Conservation (phyloP, 441 rosid species). For the Hura crepitans region DNA sequence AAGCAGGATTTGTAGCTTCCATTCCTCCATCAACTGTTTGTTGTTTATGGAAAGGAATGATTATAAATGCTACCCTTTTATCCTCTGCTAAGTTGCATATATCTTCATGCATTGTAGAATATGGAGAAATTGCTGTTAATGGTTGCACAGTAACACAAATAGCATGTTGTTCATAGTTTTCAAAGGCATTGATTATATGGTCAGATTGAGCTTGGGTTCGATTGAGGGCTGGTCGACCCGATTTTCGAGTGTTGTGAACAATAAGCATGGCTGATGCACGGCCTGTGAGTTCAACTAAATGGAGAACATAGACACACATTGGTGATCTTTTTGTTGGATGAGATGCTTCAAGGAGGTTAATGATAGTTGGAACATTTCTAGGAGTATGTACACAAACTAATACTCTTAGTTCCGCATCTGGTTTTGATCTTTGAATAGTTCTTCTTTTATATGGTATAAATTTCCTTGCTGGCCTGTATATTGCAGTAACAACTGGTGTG, state of each 20-base stretch:
- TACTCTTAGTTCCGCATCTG: slow-evolving; percentile 64
- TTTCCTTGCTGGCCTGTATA: slow-evolving; percentile 63
- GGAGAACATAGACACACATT: slow-evolving; percentile 64
- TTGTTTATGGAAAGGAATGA: slow-evolving; percentile 93
- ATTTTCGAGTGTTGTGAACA: slow-evolving; percentile 71
- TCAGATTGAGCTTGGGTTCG: slow-evolving; percentile 95
- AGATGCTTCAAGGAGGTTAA: slow-evolving; percentile 79
- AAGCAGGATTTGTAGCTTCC: slow-evolving; percentile 90
- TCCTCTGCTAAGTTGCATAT: slow-evolving; percentile 85
- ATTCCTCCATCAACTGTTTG: slow-evolving; percentile 94
- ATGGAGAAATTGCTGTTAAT: slow-evolving; percentile 88
- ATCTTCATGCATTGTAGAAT: slow-evolving; percentile 94
- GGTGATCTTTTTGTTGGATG: slow-evolving; percentile 79
- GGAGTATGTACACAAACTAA: slow-evolving; percentile 81
- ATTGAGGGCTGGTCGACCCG: slow-evolving; percentile 73
- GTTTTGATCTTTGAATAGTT: slow-evolving; percentile 61
- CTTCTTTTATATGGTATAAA: slow-evolving; percentile 63
- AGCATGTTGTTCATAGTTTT: slow-evolving; percentile 71
- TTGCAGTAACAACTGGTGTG: slow-evolving; percentile 54
- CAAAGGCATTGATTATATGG: slow-evolving; percentile 85
- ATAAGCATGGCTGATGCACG: slow-evolving; percentile 97
- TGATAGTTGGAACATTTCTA: slow-evolving; percentile 79
- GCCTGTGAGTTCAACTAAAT: slow-evolving; percentile 91
- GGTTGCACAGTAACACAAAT: slow-evolving; percentile 64
- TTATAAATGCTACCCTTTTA: slow-evolving; percentile 64